Evolutionary conservation across 768 basidiomycete genomes (phyloP).

Genomic region (Lyophyllum semitale): DNA sequence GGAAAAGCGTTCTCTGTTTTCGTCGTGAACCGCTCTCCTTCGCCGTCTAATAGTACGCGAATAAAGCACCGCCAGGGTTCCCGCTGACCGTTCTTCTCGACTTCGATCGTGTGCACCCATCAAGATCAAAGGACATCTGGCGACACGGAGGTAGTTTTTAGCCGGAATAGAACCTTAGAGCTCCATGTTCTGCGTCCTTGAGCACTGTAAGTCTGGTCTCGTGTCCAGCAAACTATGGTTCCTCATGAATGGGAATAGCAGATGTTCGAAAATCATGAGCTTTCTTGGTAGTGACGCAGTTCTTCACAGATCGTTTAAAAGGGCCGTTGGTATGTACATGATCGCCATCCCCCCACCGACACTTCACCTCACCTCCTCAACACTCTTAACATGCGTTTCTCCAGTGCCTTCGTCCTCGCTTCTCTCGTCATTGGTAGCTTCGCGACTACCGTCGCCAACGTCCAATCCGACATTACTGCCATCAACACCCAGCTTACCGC

Average conservation of each 20-base stretch:
- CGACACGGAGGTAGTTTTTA: too few species aligned
- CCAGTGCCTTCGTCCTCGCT: slow-evolving; percentile 26
- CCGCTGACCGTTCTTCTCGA: slow-evolving; percentile 8
- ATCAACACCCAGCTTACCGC: slow-evolving; percentile 24
- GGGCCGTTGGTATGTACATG: neutral
- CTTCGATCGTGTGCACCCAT: slow-evolving; percentile 6
- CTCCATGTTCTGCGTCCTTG: neutral
- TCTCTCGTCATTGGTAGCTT: slow-evolving; percentile 22
- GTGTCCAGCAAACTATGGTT: neutral
- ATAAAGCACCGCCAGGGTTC: neutral
- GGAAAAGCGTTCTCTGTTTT: neutral
- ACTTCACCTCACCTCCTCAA: neutral
- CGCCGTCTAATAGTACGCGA: neutral
- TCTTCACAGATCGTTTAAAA: neutral
- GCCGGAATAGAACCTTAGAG: too few species aligned
- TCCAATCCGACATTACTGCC: slow-evolving; percentile 28
- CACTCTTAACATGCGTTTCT: slow-evolving; percentile 26
- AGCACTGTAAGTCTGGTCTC: neutral
- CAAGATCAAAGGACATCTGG: neutral
- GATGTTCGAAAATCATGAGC: neutral
- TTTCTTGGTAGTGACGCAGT: neutral
- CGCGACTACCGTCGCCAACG: slow-evolving; percentile 27
- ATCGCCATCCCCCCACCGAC: neutral
- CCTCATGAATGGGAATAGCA: neutral
- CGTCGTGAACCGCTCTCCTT: neutral